Conservation (phyloP, 73 alveolate genomes). For the Blepharisma japonicum region DNA sequence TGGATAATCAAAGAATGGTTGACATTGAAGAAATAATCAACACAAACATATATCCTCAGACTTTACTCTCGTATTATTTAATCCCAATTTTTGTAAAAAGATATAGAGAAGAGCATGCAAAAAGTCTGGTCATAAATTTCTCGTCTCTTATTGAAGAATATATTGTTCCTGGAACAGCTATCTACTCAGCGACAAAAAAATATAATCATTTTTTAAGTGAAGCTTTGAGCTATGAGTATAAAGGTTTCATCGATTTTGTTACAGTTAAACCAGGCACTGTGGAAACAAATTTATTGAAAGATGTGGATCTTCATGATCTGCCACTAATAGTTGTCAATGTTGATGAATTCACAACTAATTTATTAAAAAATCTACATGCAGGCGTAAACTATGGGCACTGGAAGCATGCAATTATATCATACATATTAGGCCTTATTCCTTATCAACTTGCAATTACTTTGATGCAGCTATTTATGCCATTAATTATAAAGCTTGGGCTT, state of each 20-base stretch:
- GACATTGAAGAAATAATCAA: not conserved
- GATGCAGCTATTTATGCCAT: too few relatives aligned
- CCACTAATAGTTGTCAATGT: not conserved
- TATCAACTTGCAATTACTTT: not conserved
- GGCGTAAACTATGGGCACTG: constrained; percentile 27
- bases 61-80: not conserved
- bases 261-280: constrained; percentile 20
- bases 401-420: constrained; percentile 1
- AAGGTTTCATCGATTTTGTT: not conserved
- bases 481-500: too few relatives aligned
- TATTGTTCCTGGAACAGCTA: not conserved
- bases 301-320: not conserved
- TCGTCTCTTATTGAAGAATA: not conserved
- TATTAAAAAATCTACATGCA: constrained; percentile 6
- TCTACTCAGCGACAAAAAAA: not conserved
- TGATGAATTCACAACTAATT: not conserved
- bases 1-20: not conserved
- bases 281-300: not conserved
- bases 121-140: not conserved
- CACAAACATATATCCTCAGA: constrained; percentile 15
- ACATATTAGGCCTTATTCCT: not conserved
- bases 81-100: not conserved
- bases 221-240: not conserved
- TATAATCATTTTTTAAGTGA: constrained; percentile 4
- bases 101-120: not conserved